A percentile compares a stretch with the other conserved stretches of the same genome.
phyloP scores from a whole-genome alignment of 192 early-diverging fungal species.

The Backusella luteola region DNA sequence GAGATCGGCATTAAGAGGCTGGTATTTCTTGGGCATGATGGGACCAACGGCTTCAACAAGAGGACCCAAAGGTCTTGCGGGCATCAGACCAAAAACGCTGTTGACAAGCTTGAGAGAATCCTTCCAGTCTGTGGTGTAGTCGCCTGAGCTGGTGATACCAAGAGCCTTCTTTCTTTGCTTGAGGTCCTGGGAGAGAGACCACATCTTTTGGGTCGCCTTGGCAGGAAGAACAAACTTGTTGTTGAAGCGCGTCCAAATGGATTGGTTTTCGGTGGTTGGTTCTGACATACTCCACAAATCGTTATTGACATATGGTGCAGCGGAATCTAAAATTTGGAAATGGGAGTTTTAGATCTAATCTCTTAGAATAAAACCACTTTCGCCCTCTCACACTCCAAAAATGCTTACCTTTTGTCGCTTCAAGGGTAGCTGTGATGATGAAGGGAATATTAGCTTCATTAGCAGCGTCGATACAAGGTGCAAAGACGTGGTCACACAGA shows the following conservation, averaged over 20 bases:
- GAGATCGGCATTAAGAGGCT: no score
- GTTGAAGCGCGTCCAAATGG: not conserved
- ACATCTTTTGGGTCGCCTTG: not conserved
- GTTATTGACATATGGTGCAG: not conserved
- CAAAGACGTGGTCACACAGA: slow-evolving; percentile 21
- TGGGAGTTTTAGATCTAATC: no score
- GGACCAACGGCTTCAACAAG: slow-evolving; percentile 34
- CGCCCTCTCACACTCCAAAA: no score
- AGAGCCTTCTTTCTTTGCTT: not conserved
- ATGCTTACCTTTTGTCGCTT: no score
- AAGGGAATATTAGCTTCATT: not conserved
- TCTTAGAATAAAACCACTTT: no score
- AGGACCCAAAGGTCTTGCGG: slow-evolving; percentile 20
- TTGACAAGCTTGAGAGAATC: slow-evolving; percentile 21
- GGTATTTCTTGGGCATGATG: no score
- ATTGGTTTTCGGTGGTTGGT: not conserved
- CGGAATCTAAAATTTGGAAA: not conserved
- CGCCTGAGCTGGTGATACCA: not conserved
- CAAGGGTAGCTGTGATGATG: no score
- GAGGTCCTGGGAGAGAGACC: not conserved
- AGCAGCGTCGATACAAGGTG: slow-evolving; percentile 15
- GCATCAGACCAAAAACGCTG: slow-evolving; percentile 15
- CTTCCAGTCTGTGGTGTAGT: not conserved
- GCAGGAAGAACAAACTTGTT: not conserved
- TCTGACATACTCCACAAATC: not conserved